Evolutionary conservation across 1,284 basidiomycete genomes (phyloP).

Genomic region (Sporisorium graminicola): DNA sequence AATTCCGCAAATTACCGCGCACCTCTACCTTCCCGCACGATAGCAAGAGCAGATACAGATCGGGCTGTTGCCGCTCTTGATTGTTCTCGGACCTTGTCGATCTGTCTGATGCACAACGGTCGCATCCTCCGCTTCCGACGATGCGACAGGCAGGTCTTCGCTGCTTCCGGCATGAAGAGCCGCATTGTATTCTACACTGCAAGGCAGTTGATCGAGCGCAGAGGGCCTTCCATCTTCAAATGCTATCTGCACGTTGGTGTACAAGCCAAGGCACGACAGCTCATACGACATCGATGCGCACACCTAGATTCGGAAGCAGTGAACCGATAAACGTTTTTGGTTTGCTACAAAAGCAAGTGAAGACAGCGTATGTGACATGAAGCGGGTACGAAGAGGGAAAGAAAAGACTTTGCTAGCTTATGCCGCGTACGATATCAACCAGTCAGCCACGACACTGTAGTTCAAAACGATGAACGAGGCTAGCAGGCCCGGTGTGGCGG

Average conservation of each 20-base stretch:
- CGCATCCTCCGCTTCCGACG: not conserved
- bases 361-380: constrained; percentile 40
- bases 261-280: not conserved
- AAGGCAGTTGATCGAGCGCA: too few species aligned
- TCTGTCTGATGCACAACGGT: not conserved
- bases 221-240: too few species aligned
- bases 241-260: too few species aligned
- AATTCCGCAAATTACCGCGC: constrained; percentile 43
- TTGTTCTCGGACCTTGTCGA: not conserved
- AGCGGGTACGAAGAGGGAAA: constrained; percentile 16
- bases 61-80: not conserved
- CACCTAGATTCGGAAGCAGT: not conserved
- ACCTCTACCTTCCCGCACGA: constrained; percentile 4
- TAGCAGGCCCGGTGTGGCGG: constrained; percentile 12
- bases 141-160: not conserved
- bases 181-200: not conserved
- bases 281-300: not conserved
- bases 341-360: constrained; percentile 35
- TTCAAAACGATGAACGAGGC: constrained; percentile 5
- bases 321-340: constrained; percentile 32
- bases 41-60: not conserved
- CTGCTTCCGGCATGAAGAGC: not conserved
- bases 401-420: constrained; percentile 18
- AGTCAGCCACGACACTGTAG: constrained; percentile 7
- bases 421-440: constrained; percentile 37